Base-by-base conservation (phyloP, 352 stramenopile genomes). In the Globisporangium viniferum region DNA sequence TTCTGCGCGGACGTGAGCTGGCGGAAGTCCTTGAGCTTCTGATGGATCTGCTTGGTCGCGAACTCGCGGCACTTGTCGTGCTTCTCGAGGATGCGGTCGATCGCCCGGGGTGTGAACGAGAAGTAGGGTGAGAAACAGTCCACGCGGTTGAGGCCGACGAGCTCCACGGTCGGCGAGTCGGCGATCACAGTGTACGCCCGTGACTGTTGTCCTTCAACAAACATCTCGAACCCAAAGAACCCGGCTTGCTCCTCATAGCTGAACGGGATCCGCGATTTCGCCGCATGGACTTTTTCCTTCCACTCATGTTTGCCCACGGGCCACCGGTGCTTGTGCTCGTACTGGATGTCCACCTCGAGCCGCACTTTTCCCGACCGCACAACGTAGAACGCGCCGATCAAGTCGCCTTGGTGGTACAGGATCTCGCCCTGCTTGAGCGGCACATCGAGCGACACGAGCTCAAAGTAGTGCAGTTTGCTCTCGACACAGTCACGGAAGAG, bases 181-280 rank as follows among this genome's bases (percentile, higher is more conserved):
- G 81, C 83, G 22, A 91, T 77, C 27, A 76, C 83, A 0, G 81
- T 91, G 69, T 86, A 89, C 20, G 67, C 72, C 2, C 83, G 76
- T 8, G 72, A 73, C 55, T 85, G 80, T 41, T 82, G 69, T 0
- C 71, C 74, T 14, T 89, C 76, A 1, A 89, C 74, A 67, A 91
- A 91, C 79, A 89, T 90, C 55, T 91, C 83, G 67, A 84, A 88
- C 10, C 83, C 83, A 59, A 91, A 91, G 66, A 87, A 91, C 0
- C 83, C 78, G 3, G 74, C 75, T 18, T 62, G 51, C 57, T 86
- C 78, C 53, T 90, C 83, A 0, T 70, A 69, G 59, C 82, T 72
- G 64, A 89, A 90, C 24, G 79, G 70, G 1, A 86, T 74, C 51
- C 79, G 81, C 14, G 81, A 78, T 14, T 77, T 83, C 56, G 82